These are phyloP conservation scores for Colletotrichum sojae DNA, from an alignment of 2,329 filamentous ascomycete genomes.

Conservation along the genomic window DNA sequence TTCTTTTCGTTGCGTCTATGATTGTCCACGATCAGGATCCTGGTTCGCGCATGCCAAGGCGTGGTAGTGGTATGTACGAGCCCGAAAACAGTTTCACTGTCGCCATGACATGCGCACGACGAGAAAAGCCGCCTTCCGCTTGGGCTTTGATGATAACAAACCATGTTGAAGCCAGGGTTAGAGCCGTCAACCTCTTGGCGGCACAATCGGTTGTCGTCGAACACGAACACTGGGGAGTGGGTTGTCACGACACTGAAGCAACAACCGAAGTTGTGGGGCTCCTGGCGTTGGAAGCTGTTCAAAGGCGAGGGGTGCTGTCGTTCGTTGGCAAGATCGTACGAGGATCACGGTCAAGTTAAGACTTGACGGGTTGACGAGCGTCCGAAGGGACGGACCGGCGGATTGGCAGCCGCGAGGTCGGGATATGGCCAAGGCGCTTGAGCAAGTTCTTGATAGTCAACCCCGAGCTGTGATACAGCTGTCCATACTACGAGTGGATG, in stretches of 20 bases:
- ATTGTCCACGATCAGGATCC: neutral
- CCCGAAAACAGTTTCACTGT: neutral
- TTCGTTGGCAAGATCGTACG: neutral
- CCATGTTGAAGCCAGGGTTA: neutral
- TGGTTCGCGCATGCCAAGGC: neutral
- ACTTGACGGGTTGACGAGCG: neutral
- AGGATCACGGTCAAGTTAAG: neutral
- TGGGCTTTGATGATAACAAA: neutral
- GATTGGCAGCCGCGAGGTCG: neutral
- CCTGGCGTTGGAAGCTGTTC: neutral
- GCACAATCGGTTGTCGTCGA: neutral
- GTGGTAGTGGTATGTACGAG: neutral
- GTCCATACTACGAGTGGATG: no score
- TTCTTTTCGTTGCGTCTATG: no score
- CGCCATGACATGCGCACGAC: neutral
- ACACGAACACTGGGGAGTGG: neutral
- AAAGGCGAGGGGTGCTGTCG: neutral
- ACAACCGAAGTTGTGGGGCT: neutral
- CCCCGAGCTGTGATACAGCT: neutral
- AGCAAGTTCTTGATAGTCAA: neutral
- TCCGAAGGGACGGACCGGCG: neutral
- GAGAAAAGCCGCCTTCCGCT: neutral
- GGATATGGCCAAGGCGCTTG: neutral
- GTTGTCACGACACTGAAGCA: neutral
- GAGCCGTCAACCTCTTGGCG: neutral